phyloP scores from a whole-genome alignment of 1,139 yeast genomes.

The Geotrichum fermentans region DNA sequence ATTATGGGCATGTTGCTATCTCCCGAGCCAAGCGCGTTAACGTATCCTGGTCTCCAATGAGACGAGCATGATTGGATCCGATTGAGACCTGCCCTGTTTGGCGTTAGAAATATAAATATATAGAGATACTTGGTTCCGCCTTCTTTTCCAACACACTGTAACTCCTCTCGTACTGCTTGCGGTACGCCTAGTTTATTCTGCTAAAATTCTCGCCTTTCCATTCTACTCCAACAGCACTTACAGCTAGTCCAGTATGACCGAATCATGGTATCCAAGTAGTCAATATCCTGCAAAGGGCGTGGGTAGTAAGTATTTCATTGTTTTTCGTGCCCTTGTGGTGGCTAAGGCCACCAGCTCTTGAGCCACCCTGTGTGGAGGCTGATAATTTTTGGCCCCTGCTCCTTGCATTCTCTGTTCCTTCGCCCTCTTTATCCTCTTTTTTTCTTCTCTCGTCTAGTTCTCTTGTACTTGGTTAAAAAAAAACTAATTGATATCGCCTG shows the following conservation, averaged over 20 bases:
- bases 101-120: neutral
- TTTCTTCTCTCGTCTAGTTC: neutral
- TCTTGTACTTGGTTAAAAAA: neutral
- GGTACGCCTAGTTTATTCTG: no score
- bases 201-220: no score
- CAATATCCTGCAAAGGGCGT: slow-evolving; percentile 1
- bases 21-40: no score
- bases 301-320: neutral
- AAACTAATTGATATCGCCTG: neutral
- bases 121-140: no score
- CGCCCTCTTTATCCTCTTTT: neutral
- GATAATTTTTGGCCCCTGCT: neutral
- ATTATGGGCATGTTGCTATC: no score
- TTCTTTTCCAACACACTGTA: no score
- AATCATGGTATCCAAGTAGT: neutral
- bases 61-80: no score
- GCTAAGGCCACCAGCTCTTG: neutral
- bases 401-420: neutral
- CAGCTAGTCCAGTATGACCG: neutral
- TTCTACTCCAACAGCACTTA: no score
- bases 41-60: no score
- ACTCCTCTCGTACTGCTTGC: no score
- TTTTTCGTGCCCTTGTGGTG: neutral
- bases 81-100: neutral
- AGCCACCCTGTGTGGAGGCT: slow-evolving; percentile 1